phyloP scores from a whole-genome alignment of 768 basidiomycete species.

The Clitopilus passeckerianus region DNA sequence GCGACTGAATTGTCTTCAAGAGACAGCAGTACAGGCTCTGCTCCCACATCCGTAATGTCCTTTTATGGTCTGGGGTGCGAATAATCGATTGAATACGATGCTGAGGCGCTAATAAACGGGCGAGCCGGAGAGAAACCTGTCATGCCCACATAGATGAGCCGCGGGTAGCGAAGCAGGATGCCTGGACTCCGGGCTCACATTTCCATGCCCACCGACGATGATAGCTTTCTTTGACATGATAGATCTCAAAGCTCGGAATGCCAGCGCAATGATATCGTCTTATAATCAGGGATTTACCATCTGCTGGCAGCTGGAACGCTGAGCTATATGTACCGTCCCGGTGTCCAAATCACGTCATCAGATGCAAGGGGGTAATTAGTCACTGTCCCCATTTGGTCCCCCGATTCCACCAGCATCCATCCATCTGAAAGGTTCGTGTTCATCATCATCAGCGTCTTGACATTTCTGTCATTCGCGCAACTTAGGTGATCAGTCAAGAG shows the following conservation, averaged over 20 bases:
- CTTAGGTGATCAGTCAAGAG: too few relatives aligned
- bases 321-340: neutral
- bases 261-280: neutral
- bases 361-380: neutral
- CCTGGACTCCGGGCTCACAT: constrained; percentile 22
- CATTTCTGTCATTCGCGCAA: too few relatives aligned
- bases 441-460: too few relatives aligned
- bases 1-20: constrained; percentile 45
- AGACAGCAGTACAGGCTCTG: constrained; percentile 48
- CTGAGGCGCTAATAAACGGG: constrained; percentile 37
- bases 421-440: too few relatives aligned
- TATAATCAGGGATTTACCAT: neutral
- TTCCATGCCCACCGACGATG: constrained; percentile 52
- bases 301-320: neutral
- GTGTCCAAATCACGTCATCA: neutral
- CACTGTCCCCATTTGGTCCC: neutral
- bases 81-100: constrained; percentile 53
- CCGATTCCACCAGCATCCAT: too few relatives aligned
- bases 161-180: too few relatives aligned
- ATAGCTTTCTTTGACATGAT: constrained; percentile 36
- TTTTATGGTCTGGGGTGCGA: constrained; percentile 39
- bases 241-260: neutral
- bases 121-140: constrained; percentile 44
- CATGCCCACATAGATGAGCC: neutral
- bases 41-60: constrained; percentile 38